Base-by-base conservation (phyloP, 179 eudicot species). In the Beta lomatogona region DNA sequence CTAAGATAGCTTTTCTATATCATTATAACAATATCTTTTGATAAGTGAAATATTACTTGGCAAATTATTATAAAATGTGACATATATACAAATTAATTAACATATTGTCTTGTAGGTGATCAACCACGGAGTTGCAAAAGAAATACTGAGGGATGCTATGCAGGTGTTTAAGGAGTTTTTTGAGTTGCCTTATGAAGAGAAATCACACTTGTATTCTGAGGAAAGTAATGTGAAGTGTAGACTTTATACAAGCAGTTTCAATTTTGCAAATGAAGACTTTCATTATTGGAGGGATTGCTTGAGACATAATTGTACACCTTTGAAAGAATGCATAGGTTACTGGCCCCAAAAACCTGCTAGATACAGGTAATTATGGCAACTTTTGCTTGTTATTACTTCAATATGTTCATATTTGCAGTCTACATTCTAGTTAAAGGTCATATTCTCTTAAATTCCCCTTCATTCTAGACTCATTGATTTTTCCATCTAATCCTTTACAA, bases 271-370 rank as follows among this genome's bases (percentile, higher is more conserved):
- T 9, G 88, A 89, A 78, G 80, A 80, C 4, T 48, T 67, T 85
- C 89, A 88, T 22, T 63, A 59, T 3, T 89, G 92, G 92, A 88
- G 88, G n/a, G 92, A 89, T 22, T 77, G 79, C 19, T 41, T 88
- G 61, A 84, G 59, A 36, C 85, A 82, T 75, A 58, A 50, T 77
- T 85, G 89, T 67, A 68, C 84, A 60, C 91, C 90, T 69, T 58
- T 84, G 21, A 85, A 87, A 16, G 88, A 88, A 28, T 73, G 83
- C 79, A 53, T 85, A 7, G 80, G 80, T 67, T 36, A 50, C 64
- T 89, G 90, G 92, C 92, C 92, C 9, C 77, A 76, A 71, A 88
- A 88, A 25, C 92, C 91, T 10, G 7, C 81, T 13, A 82, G 82
- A 71, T 89, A 85, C 70, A 81, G 86, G 91, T 89, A 53, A 15